Conservation (phyloP, 345 rosid genomes). For the Rhodamnia rubescens region DNA sequence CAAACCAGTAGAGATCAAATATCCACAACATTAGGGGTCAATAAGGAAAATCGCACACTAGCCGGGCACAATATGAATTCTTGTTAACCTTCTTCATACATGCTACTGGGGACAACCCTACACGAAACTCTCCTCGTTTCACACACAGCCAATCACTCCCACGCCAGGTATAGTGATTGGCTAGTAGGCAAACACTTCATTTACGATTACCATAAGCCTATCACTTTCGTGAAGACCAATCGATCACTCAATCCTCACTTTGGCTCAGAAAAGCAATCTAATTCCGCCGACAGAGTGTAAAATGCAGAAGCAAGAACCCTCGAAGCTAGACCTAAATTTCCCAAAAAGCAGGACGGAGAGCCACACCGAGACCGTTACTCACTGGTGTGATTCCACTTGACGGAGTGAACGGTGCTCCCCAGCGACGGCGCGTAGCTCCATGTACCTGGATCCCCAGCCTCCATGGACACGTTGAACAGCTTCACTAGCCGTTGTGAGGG, state of each 20-base stretch:
- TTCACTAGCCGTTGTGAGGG: neutral
- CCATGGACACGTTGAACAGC: conserved; percentile 57
- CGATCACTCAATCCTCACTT: neutral
- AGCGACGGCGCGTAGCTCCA: conserved; percentile 74
- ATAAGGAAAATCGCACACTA: neutral
- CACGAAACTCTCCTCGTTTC: neutral
- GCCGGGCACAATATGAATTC: neutral
- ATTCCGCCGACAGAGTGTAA: neutral
- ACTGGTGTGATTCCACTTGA: conserved; percentile 98
- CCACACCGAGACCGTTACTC: conserved; percentile 6
- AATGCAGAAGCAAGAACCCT: neutral
- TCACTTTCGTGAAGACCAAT: neutral
- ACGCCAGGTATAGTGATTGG: neutral
- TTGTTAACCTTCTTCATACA: neutral
- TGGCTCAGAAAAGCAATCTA: neutral
- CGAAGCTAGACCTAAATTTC: neutral
- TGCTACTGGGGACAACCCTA: neutral
- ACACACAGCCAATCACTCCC: neutral
- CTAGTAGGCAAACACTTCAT: neutral
- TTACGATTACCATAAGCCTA: neutral
- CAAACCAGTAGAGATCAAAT: neutral
- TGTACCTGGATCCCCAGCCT: conserved; percentile 70
- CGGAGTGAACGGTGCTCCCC: conserved; percentile 57
- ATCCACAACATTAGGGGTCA: neutral
- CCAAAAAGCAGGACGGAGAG: neutral